Base-by-base conservation (phyloP, 2,329 filamentous ascomycete species). In the Berkeleyomyces rouxiae region DNA sequence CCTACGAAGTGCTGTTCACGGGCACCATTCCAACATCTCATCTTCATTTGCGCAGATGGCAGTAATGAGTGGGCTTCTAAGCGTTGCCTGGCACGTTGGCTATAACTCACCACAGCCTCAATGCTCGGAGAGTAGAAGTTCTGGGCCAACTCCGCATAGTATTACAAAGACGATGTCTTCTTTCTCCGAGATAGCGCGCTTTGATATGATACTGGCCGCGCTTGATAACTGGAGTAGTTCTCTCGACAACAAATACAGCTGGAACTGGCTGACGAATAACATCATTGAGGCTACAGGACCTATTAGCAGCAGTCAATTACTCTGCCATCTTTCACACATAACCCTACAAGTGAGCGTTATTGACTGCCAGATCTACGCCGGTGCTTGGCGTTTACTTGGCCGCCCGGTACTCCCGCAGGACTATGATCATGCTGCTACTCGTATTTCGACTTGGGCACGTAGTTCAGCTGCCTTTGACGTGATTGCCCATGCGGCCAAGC, bases 1-100 rank as follows among this genome's bases (percentile, higher is more conserved):
- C 0, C 77, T 96, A 31, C 95, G 93, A 73, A 83, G 84, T 64
- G 92, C 88, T 0, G 76, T 96, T 2, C 91, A 92, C 66, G 87
- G 86, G 1, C 83, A 91, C 66, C 83, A 83, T 58, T 89, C 96
- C 13, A 83, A 84, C 61, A 95, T 90, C 0, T 92, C 95, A 6
- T 43, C 42, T 70, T 85, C 88, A 0, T 95, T 96, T 70, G 90
- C 90, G 1, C 83, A 90, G 58, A 93, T 89, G 68, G 90, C 95
- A 66, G 82, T 96, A 68, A 95, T 96, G 86, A 88, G 88, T 0
- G 90, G 91, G 0, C 75, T 96, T 43, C 76, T 96, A n/a, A 93
- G 88, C 67, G 88, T 96, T 4, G 90, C 86, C 65, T 96, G 89
- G 90, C 90, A 96, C 69, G 84, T 96, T 76, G 89, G 88, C 67